Conservation (phyloP, 208 protist genomes). For the Leishmania major region DNA sequence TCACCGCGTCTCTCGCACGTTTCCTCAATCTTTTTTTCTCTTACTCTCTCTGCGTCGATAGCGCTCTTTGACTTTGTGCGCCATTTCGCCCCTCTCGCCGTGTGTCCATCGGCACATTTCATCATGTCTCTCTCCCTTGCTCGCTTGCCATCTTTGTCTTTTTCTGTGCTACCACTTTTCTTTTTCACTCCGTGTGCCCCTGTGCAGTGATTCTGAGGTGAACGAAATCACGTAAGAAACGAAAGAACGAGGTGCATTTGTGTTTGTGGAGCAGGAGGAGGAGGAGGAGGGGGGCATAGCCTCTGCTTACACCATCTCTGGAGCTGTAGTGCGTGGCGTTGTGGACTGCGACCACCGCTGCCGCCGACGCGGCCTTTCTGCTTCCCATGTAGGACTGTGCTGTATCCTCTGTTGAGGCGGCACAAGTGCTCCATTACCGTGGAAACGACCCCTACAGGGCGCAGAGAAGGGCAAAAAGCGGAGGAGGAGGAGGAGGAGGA, state of each 20-base stretch:
- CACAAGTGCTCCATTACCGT: neutral
- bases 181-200: no score
- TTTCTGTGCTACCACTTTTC: no score
- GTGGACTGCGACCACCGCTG: neutral
- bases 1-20: neutral
- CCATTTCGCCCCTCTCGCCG: no score
- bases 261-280: no score
- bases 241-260: no score
- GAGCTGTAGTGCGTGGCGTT: neutral
- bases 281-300: neutral
- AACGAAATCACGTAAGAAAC: no score
- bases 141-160: no score
- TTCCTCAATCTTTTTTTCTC: neutral
- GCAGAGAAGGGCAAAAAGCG: neutral
- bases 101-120: no score
- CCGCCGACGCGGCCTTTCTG: neutral
- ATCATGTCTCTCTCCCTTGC: no score
- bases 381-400: neutral
- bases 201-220: no score
- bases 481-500: no score
- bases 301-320: neutral
- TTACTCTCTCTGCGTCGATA: neutral
- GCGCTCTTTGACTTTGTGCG: neutral
- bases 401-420: neutral
- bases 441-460: neutral